Conservation (phyloP, 1,284 basidiomycete species). For the Sporisorium reilianum region DNA sequence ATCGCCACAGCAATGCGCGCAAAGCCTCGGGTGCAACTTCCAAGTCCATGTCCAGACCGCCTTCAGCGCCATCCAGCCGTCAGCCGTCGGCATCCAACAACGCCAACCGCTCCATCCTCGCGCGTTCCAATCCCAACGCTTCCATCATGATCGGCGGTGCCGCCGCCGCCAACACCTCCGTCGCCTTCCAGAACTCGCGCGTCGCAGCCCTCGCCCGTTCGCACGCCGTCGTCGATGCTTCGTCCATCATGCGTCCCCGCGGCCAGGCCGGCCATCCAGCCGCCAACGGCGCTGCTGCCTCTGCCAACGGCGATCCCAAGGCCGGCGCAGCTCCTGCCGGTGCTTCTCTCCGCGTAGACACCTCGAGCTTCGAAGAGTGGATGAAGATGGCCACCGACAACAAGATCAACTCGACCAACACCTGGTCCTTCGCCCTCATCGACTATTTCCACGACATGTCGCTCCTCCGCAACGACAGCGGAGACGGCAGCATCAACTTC, state of each 20-base stretch:
- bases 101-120: slow-evolving; percentile 41
- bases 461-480: slow-evolving; percentile 75
- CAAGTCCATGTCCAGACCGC: slow-evolving; percentile 22
- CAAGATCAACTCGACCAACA: slow-evolving; percentile 98
- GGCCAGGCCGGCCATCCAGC: slow-evolving; percentile 23
- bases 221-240: slow-evolving; percentile 44
- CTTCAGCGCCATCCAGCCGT: slow-evolving; percentile 33
- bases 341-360: slow-evolving; percentile 61
- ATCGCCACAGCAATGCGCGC: slow-evolving; percentile 14
- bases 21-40: slow-evolving; percentile 26
- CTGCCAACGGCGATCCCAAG: slow-evolving; percentile 17
- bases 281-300: slow-evolving; percentile 7
- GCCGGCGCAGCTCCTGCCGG: slow-evolving; percentile 24
- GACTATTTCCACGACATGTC: slow-evolving; percentile 99
- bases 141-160: slow-evolving; percentile 33
- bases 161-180: slow-evolving; percentile 34
- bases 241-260: slow-evolving; percentile 48
- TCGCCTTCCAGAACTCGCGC: slow-evolving; percentile 47
- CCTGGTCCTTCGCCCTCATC: slow-evolving; percentile 97
- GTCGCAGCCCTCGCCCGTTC: slow-evolving; percentile 49
- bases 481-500: slow-evolving; percentile 82
- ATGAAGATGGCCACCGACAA: slow-evolving; percentile 99
- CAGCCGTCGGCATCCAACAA: slow-evolving; percentile 42
- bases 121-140: slow-evolving; percentile 45
- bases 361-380: slow-evolving; percentile 83